phyloP scores from a whole-genome alignment of 345 rosid species.

The Euphorbia peplus region DNA sequence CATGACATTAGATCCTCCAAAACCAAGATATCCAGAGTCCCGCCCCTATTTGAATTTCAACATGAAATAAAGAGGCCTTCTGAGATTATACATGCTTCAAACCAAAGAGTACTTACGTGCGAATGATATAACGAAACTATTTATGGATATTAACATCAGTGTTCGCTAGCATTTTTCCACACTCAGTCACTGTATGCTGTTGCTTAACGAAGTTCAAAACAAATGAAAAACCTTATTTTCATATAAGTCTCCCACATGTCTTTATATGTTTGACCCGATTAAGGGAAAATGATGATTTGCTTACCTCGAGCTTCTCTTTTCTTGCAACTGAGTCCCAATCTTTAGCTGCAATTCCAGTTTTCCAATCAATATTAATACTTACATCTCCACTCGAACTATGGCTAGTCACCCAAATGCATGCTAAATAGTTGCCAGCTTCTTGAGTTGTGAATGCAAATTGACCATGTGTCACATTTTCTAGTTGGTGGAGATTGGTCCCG shows the following conservation, averaged over 20 bases:
- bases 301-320: conserved; percentile 82
- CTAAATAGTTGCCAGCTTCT: conserved; percentile 73
- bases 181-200: no score
- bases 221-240: not conserved
- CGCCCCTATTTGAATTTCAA: no score
- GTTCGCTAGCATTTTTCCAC: no score
- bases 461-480: conserved; percentile 72
- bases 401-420: conserved; percentile 63
- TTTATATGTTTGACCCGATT: not conserved
- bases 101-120: no score
- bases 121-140: no score
- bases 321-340: conserved; percentile 93
- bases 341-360: conserved; percentile 79
- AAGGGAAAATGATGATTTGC: conserved; percentile 10
- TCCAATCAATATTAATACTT: conserved; percentile 77
- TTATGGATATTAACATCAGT: not conserved
- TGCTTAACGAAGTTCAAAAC: not conserved
- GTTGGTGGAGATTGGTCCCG: conserved; percentile 55
- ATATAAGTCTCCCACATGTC: not conserved
- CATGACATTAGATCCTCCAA: no score
- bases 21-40: no score
- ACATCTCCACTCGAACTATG: conserved; percentile 37
- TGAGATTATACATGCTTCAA: no score
- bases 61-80: no score
- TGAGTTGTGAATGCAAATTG: conserved; percentile 87